Conservation (phyloP, 2,329 filamentous ascomycete genomes). For the Clonostachys rhizophaga region DNA sequence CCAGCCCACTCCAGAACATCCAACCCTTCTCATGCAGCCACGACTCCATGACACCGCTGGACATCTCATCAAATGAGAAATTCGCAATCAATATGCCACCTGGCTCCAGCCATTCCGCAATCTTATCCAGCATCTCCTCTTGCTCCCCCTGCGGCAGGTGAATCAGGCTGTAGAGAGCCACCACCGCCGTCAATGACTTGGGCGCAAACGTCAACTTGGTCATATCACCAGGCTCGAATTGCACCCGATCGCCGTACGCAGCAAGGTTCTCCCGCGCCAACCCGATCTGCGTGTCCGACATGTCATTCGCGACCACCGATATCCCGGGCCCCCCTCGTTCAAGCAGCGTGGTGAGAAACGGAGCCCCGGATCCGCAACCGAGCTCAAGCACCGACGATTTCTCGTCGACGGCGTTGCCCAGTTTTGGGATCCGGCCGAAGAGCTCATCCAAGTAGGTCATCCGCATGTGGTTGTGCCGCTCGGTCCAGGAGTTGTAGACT, state of each 20-base stretch:
- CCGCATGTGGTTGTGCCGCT: slow-evolving; percentile 19
- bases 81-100: slow-evolving; percentile 45
- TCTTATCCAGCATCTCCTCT: slow-evolving; percentile 32
- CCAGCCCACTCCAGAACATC: slow-evolving; percentile 38
- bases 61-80: slow-evolving; percentile 24
- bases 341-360: slow-evolving; percentile 26
- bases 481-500: slow-evolving; percentile 33
- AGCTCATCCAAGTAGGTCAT: slow-evolving; percentile 25
- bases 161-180: slow-evolving; percentile 49
- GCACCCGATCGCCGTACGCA: not conserved
- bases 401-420: not conserved
- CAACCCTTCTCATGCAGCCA: slow-evolving; percentile 34
- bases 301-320: slow-evolving; percentile 27
- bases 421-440: slow-evolving; percentile 16
- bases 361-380: slow-evolving; percentile 33
- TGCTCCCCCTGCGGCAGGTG: slow-evolving; percentile 50
- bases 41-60: slow-evolving; percentile 19
- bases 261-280: slow-evolving; percentile 18
- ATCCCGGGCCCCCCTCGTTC: slow-evolving; percentile 7
- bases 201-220: slow-evolving; percentile 20
- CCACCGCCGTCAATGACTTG: slow-evolving; percentile 37
- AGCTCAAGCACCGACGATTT: slow-evolving; percentile 27
- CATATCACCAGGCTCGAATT: slow-evolving; percentile 27
- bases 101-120: slow-evolving; percentile 42
- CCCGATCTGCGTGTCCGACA: slow-evolving; percentile 30